Evolutionary conservation across 805 yeast species (phyloP), one percentile per base, ranked within the genome.

Genomic region (Myxozyma vanderwaltii): DNA sequence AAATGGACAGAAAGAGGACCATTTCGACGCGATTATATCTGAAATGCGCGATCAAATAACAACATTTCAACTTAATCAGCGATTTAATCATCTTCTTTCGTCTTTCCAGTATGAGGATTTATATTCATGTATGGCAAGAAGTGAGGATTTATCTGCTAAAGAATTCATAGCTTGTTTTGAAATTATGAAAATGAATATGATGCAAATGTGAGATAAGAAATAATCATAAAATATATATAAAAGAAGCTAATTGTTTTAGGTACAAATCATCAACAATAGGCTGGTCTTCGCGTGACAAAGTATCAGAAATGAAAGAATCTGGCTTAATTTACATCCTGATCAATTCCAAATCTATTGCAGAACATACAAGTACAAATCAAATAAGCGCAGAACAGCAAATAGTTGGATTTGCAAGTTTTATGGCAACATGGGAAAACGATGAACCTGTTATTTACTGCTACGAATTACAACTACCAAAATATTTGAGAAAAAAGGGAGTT

Each of bases 361-460:
- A n/a, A 21, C 13, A 23, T 15, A 27, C 10, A 19, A 19, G 19
- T 13, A 35, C 10, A 24, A 12, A 17, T 8, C 27, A 31, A 27
- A 8, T 40, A 13, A 36, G 6, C 44, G 45, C 44, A 23, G 27
- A 26, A 1, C 23, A 12, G 4, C 13, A 38, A 13, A 17, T 51
- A 19, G 54, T 44, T n/a, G 69, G 65, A 8, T 66, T 65, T 41
- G 51, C 53, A 33, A 63, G 68, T 43, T 65, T 59, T 29, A 62
- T 65, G 66, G 49, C 51, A 7, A 65, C 68, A 1, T 39, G 40
- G 29, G 69, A 66, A 23, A 53, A 65, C 35, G 63, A 24, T 24
- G 58, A 60, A 41, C 48, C 47, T 10, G 69, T 66, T 10, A 33
- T 61, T 27, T 66, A 66, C 56, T 65, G 68, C 50, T 66, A 65